Evolutionary conservation across 208 protist genomes (phyloP).

Genomic region (Crithidia sp.): DNA sequence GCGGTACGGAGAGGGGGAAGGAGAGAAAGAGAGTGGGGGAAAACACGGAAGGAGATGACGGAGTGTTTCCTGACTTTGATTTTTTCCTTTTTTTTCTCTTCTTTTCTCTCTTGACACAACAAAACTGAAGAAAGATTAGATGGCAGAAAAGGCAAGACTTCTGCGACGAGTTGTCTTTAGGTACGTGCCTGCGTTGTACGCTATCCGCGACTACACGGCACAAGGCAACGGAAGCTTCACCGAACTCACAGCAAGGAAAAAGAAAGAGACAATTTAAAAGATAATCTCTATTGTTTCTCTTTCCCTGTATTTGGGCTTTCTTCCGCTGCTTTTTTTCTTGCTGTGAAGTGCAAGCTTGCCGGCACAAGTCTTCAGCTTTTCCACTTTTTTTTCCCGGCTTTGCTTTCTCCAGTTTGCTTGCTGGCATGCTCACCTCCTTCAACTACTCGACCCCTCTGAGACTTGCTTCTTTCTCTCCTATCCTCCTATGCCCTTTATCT

Average conservation of each 20-base stretch:
- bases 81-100: constrained; percentile 8
- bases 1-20: background rate
- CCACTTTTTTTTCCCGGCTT: background rate
- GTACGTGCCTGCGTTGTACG: too few species aligned
- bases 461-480: background rate
- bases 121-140: too few species aligned
- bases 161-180: too few species aligned
- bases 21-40: background rate
- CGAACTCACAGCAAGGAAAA: background rate
- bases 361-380: too few species aligned
- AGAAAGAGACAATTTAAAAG: background rate
- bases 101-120: background rate
- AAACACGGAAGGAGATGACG: background rate
- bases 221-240: too few species aligned
- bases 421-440: background rate
- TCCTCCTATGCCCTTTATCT: background rate
- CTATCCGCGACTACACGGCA: too few species aligned
- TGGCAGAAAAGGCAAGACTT: too few species aligned
- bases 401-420: background rate
- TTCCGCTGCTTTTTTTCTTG: too few species aligned
- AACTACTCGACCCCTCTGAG: background rate
- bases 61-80: background rate
- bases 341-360: too few species aligned
- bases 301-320: too few species aligned
- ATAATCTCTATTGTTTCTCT: background rate